Conservation (phyloP, 148 eudicot species). For the Mesembryanthemum crystallinum region DNA sequence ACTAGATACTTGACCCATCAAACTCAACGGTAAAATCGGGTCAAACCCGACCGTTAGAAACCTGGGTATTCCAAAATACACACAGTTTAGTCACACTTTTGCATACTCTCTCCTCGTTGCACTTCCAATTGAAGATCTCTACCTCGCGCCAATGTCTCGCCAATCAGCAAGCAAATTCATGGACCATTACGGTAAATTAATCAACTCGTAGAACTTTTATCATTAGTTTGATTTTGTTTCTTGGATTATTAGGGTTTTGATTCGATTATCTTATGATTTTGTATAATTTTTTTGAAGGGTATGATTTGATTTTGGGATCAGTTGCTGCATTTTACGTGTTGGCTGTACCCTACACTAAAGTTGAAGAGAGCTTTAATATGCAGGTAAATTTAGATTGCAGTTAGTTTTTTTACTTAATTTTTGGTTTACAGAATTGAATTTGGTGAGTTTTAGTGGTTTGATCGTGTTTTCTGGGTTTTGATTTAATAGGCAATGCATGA, state of each 20-base stretch:
- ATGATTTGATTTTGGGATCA: conserved; percentile 76
- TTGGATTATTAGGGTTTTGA: not conserved
- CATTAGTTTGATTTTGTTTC: not conserved
- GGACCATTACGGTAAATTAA: conserved; percentile 38
- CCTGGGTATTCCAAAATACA: not conserved
- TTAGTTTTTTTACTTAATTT: not conserved
- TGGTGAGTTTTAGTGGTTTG: not conserved
- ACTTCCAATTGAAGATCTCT: not conserved
- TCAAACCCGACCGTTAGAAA: not conserved
- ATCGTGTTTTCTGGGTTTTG: conserved; percentile 16
- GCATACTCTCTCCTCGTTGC: not conserved
- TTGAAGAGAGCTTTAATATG: conserved; percentile 97
- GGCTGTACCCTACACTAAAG: conserved; percentile 87
- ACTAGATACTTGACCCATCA: not conserved
- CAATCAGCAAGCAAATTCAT: conserved; percentile 36
- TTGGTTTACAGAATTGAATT: not conserved
- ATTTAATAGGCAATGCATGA: conserved; percentile 87
- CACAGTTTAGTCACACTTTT: not conserved
- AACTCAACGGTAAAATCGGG: not conserved
- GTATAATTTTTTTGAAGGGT: conserved; percentile 41
- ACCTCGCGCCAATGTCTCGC: conserved; percentile 34
- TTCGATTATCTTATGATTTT: not conserved
- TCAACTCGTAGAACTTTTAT: too few species aligned
- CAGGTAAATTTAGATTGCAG: conserved; percentile 48
- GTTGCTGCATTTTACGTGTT: conserved; percentile 86